phyloP scores from a whole-genome alignment of 169 alveolate species.

The Babesia microti region DNA sequence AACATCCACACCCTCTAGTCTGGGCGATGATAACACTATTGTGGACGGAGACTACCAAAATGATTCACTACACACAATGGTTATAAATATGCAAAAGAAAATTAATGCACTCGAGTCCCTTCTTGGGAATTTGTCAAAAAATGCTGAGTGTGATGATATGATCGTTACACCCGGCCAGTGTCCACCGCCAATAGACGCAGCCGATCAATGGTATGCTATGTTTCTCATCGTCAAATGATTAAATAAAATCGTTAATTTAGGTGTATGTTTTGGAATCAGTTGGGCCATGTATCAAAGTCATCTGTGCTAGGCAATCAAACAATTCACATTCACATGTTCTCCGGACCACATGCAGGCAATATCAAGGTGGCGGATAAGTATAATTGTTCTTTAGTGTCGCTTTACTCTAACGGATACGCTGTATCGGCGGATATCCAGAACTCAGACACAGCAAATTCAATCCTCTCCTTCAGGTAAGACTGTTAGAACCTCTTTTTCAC shows the following conservation, averaged over 20 bases:
- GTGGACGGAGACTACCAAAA: too few species aligned
- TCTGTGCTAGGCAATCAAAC: conserved; percentile 10
- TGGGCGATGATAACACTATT: too few species aligned
- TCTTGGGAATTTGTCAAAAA: too few species aligned
- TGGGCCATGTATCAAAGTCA: conserved; percentile 33
- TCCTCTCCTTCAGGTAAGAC: neutral
- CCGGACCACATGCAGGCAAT: conserved; percentile 40
- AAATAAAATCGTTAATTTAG: neutral
- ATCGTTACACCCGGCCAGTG: conserved; percentile 39
- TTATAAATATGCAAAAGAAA: too few species aligned
- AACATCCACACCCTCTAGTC: too few species aligned
- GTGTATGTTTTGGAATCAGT: conserved; percentile 38
- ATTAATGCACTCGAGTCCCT: too few species aligned
- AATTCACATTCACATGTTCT: conserved; percentile 30
- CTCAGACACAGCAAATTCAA: neutral
- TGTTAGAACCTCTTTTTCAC: neutral
- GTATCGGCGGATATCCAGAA: neutral
- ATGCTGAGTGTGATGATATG: too few species aligned
- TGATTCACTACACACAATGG: too few species aligned
- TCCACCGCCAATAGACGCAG: conserved; percentile 34
- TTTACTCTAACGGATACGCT: neutral
- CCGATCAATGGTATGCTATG: conserved; percentile 17
- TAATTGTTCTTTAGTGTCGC: conserved; percentile 34
- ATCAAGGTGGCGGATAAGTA: conserved; percentile 18
- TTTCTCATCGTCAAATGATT: neutral